Percentiles rank a stretch among this genome's conserved stretches.
phyloP scores from a whole-genome alignment of 2,329 filamentous ascomycete species.

The Bertia moriformis region DNA sequence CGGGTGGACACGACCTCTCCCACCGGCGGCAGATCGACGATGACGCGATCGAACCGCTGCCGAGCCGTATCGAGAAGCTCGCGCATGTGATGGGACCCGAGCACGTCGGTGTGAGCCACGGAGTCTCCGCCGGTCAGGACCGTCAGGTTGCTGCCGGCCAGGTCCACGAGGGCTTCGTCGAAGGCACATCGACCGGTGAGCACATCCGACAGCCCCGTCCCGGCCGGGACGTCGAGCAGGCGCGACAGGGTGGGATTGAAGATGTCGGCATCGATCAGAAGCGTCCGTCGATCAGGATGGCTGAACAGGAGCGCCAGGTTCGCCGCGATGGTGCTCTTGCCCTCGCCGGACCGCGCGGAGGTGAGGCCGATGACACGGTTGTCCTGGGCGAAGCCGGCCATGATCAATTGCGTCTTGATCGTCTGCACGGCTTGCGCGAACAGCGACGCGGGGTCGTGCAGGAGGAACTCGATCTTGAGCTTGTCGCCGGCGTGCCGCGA shows the following conservation, averaged over 20 bases:
- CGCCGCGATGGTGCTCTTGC: not conserved
- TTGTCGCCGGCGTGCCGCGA: no score
- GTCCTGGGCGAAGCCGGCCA: no score
- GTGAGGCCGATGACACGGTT: no score
- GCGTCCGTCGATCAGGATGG: no score
- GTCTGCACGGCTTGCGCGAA: not conserved
- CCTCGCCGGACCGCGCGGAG: not conserved
- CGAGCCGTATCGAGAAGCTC: not conserved
- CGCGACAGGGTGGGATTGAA: not conserved
- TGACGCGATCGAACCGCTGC: not conserved
- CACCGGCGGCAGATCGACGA: not conserved
- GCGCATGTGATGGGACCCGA: not conserved
- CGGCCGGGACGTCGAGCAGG: not conserved
- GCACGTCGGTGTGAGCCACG: not conserved
- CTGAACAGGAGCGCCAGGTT: not conserved
- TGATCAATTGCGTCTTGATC: not conserved
- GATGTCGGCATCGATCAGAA: not conserved
- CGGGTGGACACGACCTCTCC: not conserved
- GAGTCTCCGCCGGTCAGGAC: not conserved
- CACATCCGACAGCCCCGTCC: not conserved
- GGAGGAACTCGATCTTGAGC: no score
- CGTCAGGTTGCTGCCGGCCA: no score
- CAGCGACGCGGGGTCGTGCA: not conserved
- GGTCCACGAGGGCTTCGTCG: no score
- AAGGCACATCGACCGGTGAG: no score